phyloP scores from a whole-genome alignment of 306 rosid species.

The Vigna nakashimae region DNA sequence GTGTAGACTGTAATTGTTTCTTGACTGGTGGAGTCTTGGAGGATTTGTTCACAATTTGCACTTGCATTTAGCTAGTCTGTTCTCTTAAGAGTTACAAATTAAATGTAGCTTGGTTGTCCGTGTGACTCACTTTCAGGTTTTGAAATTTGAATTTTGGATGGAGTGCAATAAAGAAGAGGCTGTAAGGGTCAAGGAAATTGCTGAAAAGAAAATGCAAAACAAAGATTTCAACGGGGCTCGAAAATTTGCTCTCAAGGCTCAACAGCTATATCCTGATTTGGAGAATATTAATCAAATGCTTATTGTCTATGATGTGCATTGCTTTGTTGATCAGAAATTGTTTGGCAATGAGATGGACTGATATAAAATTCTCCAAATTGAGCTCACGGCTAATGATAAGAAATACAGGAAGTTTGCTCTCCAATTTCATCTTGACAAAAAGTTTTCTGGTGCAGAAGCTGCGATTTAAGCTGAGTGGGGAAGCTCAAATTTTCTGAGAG shows the following conservation, averaged over 20 bases:
- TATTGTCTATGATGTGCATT: constrained; percentile 87
- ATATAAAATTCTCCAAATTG: constrained; percentile 86
- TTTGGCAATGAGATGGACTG: constrained; percentile 70
- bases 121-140: constrained; percentile 41
- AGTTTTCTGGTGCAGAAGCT: constrained; percentile 91
- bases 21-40: constrained; percentile 35
- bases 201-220: constrained; percentile 79
- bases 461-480: constrained; percentile 90
- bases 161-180: constrained; percentile 96
- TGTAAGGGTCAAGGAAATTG: constrained; percentile 81
- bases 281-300: constrained; percentile 87
- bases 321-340: constrained; percentile 67
- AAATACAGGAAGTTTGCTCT: constrained; percentile 92
- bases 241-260: constrained; percentile 70
- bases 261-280: constrained; percentile 74
- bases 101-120: constrained; percentile 44
- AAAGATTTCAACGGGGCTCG: constrained; percentile 86
- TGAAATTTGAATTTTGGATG: constrained; percentile 56
- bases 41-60: constrained; percentile 11
- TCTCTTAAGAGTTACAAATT: constrained; percentile 9
- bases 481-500: constrained; percentile 61
- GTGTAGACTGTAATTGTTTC: constrained; percentile 24
- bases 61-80: constrained; percentile 22
- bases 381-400: constrained; percentile 76
- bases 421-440: constrained; percentile 96